phyloP scores from a whole-genome alignment of 768 basidiomycete species.

The Termitomyces sp. region DNA sequence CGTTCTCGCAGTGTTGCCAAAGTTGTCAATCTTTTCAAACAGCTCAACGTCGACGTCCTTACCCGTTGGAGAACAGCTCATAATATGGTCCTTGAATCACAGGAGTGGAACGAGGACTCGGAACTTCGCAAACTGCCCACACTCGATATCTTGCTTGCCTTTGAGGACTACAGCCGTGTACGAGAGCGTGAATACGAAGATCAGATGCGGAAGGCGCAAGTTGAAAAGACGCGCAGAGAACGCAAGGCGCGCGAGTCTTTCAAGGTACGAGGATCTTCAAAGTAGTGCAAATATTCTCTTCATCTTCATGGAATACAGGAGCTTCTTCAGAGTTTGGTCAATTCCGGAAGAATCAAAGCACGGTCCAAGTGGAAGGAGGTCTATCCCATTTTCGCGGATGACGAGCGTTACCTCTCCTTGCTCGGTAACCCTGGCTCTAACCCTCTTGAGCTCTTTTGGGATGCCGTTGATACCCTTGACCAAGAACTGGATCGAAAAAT shows the following conservation, averaged over 20 bases:
- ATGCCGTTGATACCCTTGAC: slow-evolving; percentile 81
- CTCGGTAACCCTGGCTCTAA: slow-evolving; percentile 93
- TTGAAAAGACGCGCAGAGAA: slow-evolving; percentile 80
- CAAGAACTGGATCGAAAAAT: slow-evolving; percentile 81
- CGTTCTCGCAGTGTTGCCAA: slow-evolving; percentile 78
- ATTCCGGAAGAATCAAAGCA: slow-evolving; percentile 64
- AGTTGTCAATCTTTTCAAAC: slow-evolving; percentile 80
- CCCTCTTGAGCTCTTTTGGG: slow-evolving; percentile 96
- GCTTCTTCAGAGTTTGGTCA: slow-evolving; percentile 66
- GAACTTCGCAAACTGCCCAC: slow-evolving; percentile 83
- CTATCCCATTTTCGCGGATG: slow-evolving; percentile 70
- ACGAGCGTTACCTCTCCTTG: slow-evolving; percentile 81
- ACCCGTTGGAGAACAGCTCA: slow-evolving; percentile 90
- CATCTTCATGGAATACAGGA: slow-evolving; percentile 34
- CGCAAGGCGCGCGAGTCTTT: slow-evolving; percentile 91
- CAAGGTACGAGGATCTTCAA: slow-evolving; percentile 47
- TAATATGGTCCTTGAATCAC: slow-evolving; percentile 66
- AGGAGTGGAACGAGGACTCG: slow-evolving; percentile 71
- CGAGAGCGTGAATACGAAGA: slow-evolving; percentile 91
- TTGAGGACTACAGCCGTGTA: slow-evolving; percentile 90
- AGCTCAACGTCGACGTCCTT: slow-evolving; percentile 86
- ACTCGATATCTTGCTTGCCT: slow-evolving; percentile 87
- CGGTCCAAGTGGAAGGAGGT: slow-evolving; percentile 90
- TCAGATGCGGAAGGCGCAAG: slow-evolving; percentile 70
- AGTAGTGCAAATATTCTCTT: neutral